Conservation (phyloP, 257 asterid genomes). For the Solanum pinnatisectum region DNA sequence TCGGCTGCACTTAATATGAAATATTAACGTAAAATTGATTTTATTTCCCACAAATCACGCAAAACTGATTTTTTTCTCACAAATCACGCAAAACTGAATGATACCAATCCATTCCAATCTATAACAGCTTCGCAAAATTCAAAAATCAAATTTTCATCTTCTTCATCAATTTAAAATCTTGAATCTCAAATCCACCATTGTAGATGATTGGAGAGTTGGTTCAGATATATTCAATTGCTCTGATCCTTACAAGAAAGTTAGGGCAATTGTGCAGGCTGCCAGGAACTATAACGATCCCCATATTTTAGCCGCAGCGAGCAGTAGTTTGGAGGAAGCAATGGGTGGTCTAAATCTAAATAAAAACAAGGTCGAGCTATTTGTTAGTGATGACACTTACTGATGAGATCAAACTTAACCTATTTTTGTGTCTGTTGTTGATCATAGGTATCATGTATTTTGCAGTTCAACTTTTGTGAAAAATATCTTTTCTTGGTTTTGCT, state of each 20-base stretch:
- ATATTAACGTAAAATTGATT: no score
- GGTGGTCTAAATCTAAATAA: constrained; percentile 22
- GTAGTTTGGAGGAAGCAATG: constrained; percentile 55
- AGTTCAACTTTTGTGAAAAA: background rate
- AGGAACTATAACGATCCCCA: constrained; percentile 14
- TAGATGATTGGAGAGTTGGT: constrained; percentile 1
- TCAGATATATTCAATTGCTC: constrained; percentile 38
- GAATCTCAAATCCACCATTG: no score
- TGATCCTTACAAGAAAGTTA: constrained; percentile 49
- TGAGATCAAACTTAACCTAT: background rate
- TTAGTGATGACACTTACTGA: constrained; percentile 20
- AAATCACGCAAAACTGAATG: no score
- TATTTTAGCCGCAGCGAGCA: constrained; percentile 45
- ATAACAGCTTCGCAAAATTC: no score
- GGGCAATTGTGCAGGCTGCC: constrained; percentile 69
- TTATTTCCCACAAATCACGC: no score
- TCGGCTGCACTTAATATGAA: no score
- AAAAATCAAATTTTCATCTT: no score
- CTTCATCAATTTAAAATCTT: no score
- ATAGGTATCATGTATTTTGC: background rate
- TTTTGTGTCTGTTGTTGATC: background rate
- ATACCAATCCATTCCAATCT: no score
- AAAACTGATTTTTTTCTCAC: no score
- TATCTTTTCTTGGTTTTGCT: background rate
- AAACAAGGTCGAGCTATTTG: constrained; percentile 28